Evolutionary conservation across 2,329 filamentous ascomycete genomes (phyloP).

Genomic region (Verticillium alfalfae): DNA sequence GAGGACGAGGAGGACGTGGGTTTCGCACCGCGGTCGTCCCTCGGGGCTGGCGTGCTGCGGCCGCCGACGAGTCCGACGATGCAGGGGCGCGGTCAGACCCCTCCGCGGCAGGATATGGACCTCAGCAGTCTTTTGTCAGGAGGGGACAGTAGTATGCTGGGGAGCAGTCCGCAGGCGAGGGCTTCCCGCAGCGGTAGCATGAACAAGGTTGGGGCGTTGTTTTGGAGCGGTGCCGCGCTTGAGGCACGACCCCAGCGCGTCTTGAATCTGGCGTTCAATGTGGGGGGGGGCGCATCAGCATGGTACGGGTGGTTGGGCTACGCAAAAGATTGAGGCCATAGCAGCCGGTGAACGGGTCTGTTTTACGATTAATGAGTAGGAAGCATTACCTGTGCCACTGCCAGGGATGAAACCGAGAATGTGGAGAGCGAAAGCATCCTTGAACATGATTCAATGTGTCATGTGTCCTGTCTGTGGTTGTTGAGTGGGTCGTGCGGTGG

Average conservation of each 20-base stretch:
- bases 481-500: no score
- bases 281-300: no score
- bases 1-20: slow-evolving; percentile 24
- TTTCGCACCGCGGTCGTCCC: slow-evolving; percentile 30
- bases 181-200: slow-evolving; percentile 20
- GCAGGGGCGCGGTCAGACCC: slow-evolving; percentile 15
- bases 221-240: not conserved
- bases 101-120: slow-evolving; percentile 33
- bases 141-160: slow-evolving; percentile 52
- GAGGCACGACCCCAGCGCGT: not conserved
- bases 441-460: no score
- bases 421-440: no score
- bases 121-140: slow-evolving; percentile 49
- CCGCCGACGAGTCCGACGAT: slow-evolving; percentile 32
- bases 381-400: no score
- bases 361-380: no score
- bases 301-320: no score
- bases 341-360: no score
- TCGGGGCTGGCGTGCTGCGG: slow-evolving; percentile 13
- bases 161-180: slow-evolving; percentile 46
- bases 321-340: no score
- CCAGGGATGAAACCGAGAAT: no score
- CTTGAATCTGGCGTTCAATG: no score
- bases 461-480: no score
- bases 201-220: not conserved